These are phyloP conservation scores for Suhomyces guaymorum DNA, from an alignment of 1,139 yeast species.

Conservation along the genomic window DNA sequence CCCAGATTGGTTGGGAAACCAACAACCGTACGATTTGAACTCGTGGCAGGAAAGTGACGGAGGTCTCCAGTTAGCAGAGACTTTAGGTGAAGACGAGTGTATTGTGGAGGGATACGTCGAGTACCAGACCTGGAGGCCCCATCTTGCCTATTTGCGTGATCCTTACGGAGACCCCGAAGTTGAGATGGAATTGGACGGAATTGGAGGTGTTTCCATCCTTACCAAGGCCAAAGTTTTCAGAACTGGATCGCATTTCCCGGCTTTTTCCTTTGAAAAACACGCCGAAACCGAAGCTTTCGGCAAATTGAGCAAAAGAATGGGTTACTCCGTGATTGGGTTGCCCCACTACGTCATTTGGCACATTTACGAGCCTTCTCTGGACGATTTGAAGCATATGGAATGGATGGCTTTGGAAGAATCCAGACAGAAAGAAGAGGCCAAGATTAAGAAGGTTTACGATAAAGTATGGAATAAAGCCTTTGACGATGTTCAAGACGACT, in stretches of 20 bases:
- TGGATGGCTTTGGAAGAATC: slow-evolving; percentile 95
- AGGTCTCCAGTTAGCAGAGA: slow-evolving; percentile 73
- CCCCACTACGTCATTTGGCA: slow-evolving; percentile 95
- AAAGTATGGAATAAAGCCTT: slow-evolving; percentile 77
- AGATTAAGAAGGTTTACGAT: slow-evolving; percentile 67
- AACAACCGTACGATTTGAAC: slow-evolving; percentile 87
- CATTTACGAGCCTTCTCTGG: slow-evolving; percentile 84
- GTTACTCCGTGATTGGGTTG: slow-evolving; percentile 75
- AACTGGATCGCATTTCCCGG: slow-evolving; percentile 84
- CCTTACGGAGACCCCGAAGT: slow-evolving; percentile 85
- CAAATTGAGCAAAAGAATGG: slow-evolving; percentile 79
- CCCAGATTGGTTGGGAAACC: slow-evolving; percentile 86
- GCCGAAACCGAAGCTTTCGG: slow-evolving; percentile 96
- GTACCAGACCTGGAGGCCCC: slow-evolving; percentile 92
- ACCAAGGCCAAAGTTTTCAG: slow-evolving; percentile 80
- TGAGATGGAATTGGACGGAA: slow-evolving; percentile 86
- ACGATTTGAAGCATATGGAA: slow-evolving; percentile 89
- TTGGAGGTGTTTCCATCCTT: slow-evolving; percentile 86
- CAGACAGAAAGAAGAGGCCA: slow-evolving; percentile 66
- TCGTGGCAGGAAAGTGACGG: slow-evolving; percentile 91
- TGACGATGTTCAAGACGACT: slow-evolving; percentile 66
- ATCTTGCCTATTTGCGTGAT: slow-evolving; percentile 81
- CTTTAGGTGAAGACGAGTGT: slow-evolving; percentile 81
- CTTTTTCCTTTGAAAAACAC: slow-evolving; percentile 84
- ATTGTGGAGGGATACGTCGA: slow-evolving; percentile 92